Conservation (phyloP, 164 flowering plant genomes). For the Aristolochia californica region DNA sequence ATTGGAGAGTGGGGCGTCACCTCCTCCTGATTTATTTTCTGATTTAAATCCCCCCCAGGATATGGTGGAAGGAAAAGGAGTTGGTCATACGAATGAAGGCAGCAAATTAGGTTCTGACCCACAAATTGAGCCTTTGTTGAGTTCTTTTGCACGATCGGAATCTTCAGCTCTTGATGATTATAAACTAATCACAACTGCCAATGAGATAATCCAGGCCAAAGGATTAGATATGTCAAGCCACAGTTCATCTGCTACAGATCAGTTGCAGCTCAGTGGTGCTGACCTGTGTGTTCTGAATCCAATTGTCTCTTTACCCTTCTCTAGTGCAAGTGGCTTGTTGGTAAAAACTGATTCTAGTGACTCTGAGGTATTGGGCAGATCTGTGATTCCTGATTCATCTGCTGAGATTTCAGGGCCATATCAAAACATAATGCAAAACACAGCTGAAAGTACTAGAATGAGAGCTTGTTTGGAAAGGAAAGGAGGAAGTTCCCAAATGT, state of each 20-base stretch:
- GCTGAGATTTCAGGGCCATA: conserved; percentile 7
- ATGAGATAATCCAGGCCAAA: conserved; percentile 2
- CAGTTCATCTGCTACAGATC: conserved; percentile 3
- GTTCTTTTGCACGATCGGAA: conserved; percentile 16
- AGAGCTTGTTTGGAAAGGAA: too few species aligned
- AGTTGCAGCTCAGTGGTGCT: neutral
- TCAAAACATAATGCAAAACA: too few species aligned
- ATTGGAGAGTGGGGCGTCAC: conserved; percentile 74
- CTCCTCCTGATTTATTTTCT: conserved; percentile 58
- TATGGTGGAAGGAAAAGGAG: conserved; percentile 17
- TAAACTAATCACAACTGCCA: conserved; percentile 10
- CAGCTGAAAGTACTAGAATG: too few species aligned
- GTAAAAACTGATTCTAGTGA: conserved; percentile 8
- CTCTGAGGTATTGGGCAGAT: conserved; percentile 1
- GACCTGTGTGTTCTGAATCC: conserved; percentile 1
- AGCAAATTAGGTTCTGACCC: conserved; percentile 10
- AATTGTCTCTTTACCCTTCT: conserved; percentile 12
- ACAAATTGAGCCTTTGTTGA: conserved; percentile 19
- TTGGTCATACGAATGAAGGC: conserved; percentile 17
- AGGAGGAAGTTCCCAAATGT: neutral
- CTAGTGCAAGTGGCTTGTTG: conserved; percentile 17
- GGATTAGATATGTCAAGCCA: neutral
- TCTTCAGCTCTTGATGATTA: conserved; percentile 8
- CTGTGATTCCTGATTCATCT: conserved; percentile 10
- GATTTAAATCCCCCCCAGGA: conserved; percentile 27